Conservation (phyloP, 2,329 filamentous ascomycete species). For the Colletotrichum sp. region DNA sequence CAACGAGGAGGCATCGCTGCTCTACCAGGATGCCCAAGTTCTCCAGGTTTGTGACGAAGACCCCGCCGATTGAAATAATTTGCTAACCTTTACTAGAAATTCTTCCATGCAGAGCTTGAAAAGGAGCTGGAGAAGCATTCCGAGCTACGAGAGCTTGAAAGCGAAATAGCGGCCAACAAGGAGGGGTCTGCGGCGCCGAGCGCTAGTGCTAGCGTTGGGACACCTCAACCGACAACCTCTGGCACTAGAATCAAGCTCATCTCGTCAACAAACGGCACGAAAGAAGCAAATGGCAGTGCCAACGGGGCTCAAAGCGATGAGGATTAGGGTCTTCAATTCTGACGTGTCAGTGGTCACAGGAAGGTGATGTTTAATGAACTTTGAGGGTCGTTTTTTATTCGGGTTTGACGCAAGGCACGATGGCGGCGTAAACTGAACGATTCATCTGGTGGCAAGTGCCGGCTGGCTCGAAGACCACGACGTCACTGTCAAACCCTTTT, state of each 20-base stretch:
- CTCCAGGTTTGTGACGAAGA: conserved; percentile 73
- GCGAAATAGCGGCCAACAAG: conserved; percentile 35
- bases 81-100: conserved; percentile 54
- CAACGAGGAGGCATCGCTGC: conserved; percentile 92
- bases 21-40: conserved; percentile 89
- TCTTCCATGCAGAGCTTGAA: conserved; percentile 58
- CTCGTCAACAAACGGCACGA: conserved; percentile 41
- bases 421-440: conserved; percentile 1
- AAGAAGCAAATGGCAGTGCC: conserved; percentile 31
- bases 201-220: conserved; percentile 60
- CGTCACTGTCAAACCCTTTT: not conserved
- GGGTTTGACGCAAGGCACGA: conserved; percentile 24
- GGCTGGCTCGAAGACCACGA: not conserved
- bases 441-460: not conserved
- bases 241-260: conserved; percentile 75
- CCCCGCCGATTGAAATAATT: not conserved
- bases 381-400: not conserved
- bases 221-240: conserved; percentile 65
- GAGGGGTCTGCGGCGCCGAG: conserved; percentile 50
- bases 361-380: conserved; percentile 8
- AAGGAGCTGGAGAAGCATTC: conserved; percentile 59
- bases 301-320: conserved; percentile 57
- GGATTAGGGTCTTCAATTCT: conserved; percentile 38
- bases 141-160: conserved; percentile 62
- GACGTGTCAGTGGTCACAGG: not conserved